These are phyloP conservation scores for Reutealis trisperma DNA, from an alignment of 345 rosid genomes.

Conservation along the genomic window DNA sequence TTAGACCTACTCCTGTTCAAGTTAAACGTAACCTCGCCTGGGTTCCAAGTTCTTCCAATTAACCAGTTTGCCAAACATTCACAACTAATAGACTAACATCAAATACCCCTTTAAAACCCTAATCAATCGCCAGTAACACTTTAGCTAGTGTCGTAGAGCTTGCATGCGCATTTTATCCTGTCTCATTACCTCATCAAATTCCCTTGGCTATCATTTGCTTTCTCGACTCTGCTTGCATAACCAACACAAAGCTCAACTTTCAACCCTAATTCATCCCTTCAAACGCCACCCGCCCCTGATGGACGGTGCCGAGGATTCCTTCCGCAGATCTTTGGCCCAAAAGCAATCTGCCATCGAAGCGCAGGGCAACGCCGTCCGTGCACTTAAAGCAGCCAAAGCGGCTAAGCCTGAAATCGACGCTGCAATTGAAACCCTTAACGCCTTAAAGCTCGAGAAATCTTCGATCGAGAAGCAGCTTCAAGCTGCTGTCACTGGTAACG, in stretches of 20 bases:
- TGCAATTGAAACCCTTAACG: constrained; percentile 65
- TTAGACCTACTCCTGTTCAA: background rate
- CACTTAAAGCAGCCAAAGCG: constrained; percentile 65
- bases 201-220: constrained; percentile 29
- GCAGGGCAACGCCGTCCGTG: constrained; percentile 74
- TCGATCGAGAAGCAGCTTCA: constrained; percentile 74
- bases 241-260: constrained; percentile 4
- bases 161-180: constrained; percentile 46
- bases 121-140: background rate
- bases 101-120: constrained; percentile 25
- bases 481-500: constrained; percentile 44
- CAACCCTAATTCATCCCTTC: constrained; percentile 3
- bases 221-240: constrained; percentile 7
- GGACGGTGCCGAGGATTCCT: constrained; percentile 67
- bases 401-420: constrained; percentile 63
- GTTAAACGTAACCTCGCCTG: background rate
- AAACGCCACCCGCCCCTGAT: constrained; percentile 27
- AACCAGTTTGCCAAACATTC: constrained; percentile 12
- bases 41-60: background rate
- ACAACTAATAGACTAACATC: background rate
- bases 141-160: background rate
- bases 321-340: constrained; percentile 57
- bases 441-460: constrained; percentile 67
- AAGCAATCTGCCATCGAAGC: constrained; percentile 68
- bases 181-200: constrained; percentile 32